Conservation (phyloP, 805 yeast genomes). For the Wickerhamomyces mucosus region DNA sequence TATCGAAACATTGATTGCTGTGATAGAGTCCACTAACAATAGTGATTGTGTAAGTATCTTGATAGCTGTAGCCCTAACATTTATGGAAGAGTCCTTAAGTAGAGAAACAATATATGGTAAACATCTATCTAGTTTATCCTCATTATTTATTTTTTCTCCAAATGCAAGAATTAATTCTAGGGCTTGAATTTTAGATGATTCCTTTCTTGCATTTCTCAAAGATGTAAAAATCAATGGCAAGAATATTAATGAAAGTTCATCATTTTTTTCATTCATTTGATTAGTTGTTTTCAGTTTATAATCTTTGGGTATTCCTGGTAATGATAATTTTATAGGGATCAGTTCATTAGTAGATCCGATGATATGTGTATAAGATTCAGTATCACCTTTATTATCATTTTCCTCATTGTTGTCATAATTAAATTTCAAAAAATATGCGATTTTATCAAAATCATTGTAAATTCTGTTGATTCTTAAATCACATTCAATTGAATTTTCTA, state of each 20-base stretch:
- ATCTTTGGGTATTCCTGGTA: conserved; percentile 41
- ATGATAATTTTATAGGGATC: conserved; percentile 32
- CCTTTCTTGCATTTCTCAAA: conserved; percentile 49
- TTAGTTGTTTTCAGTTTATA: conserved; percentile 34
- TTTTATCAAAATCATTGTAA: conserved; percentile 46
- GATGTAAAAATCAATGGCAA: conserved; percentile 51
- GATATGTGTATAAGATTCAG: conserved; percentile 3
- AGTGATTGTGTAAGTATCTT: conserved; percentile 59
- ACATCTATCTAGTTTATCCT: conserved; percentile 75
- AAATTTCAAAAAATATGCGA: conserved; percentile 32
- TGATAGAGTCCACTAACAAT: conserved; percentile 49
- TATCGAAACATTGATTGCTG: conserved; percentile 65
- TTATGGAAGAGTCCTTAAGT: conserved; percentile 56
- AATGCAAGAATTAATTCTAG: conserved; percentile 69
- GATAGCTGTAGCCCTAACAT: conserved; percentile 61
- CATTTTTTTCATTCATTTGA: conserved; percentile 18
- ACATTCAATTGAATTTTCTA: conserved; percentile 30
- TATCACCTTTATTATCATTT: conserved; percentile 1
- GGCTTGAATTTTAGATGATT: conserved; percentile 54
- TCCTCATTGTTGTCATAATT: conserved; percentile 10
- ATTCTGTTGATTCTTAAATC: conserved; percentile 53
- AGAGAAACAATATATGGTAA: conserved; percentile 72
- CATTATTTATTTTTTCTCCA: conserved; percentile 71
- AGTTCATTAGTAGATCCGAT: conserved; percentile 3
- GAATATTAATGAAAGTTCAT: conserved; percentile 46